A percentile compares a stretch with the other conserved stretches of the same genome.
Evolutionary conservation across 257 asterid genomes (phyloP).

Genomic region (Nicotiana otophora): DNA sequence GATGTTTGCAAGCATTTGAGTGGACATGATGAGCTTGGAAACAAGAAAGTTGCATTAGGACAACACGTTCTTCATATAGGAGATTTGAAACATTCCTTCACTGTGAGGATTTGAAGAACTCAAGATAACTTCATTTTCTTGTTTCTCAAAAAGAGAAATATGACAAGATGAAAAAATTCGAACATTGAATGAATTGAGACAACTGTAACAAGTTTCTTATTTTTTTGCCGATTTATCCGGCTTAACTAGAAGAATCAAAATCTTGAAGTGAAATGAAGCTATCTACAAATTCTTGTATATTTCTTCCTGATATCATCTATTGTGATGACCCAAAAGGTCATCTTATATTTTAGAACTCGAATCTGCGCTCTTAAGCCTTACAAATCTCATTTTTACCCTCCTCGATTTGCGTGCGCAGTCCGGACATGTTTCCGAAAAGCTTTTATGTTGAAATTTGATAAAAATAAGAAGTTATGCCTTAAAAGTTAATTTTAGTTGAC

Average conservation of each 20-base stretch:
- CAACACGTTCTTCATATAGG: slow-evolving; percentile 56
- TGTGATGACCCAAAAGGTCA: no score
- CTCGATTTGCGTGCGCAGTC: no score
- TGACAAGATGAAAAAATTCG: background rate
- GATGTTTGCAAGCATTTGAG: slow-evolving; percentile 72
- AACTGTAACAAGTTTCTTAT: slow-evolving; percentile 21
- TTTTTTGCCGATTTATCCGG: slow-evolving; percentile 10
- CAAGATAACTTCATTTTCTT: background rate
- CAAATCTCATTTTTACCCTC: no score
- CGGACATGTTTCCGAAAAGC: no score
- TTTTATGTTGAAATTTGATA: no score
- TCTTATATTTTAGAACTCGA: no score
- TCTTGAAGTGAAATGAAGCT: slow-evolving; percentile 4
- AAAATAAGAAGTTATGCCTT: no score
- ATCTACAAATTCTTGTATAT: background rate
- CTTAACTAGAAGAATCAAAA: background rate
- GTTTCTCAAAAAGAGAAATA: background rate
- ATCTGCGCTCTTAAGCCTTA: no score
- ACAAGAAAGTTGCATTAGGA: slow-evolving; percentile 51
- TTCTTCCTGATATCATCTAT: no score
- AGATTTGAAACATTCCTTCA: slow-evolving; percentile 43
- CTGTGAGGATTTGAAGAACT: slow-evolving; percentile 27
- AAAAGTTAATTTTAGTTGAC: no score
- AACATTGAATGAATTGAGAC: background rate
- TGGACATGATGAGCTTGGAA: slow-evolving; percentile 52